These are phyloP conservation scores for Alternaria gansuensis DNA, from an alignment of 2,329 filamentous ascomycete species.

Conservation along the genomic window DNA sequence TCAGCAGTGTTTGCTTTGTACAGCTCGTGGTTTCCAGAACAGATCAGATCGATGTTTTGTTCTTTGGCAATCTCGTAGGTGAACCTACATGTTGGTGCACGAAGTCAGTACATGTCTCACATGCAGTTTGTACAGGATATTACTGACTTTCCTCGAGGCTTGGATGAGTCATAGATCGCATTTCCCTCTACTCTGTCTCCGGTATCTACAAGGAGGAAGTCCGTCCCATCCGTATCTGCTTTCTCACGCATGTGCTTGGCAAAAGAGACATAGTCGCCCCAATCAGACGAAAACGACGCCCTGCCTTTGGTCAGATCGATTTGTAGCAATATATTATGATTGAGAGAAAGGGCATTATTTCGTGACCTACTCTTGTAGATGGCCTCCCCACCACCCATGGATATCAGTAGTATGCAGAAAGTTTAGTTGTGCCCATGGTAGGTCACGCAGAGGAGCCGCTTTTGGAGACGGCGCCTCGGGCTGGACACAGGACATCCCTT, in stretches of 20 bases:
- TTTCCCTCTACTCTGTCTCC: constrained; percentile 95
- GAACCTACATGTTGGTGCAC: constrained; percentile 58
- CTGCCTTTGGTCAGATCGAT: constrained; percentile 54
- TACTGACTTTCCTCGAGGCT: constrained; percentile 74
- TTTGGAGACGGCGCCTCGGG: constrained; percentile 81
- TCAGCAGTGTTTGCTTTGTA: constrained; percentile 82
- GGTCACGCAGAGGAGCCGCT: constrained; percentile 79
- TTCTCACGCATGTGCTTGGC: constrained; percentile 79
- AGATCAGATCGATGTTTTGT: constrained; percentile 84
- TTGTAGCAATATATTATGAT: background rate
- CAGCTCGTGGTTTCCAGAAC: constrained; percentile 92
- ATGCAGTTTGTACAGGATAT: background rate
- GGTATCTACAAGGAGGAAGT: constrained; percentile 93
- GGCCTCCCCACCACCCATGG: constrained; percentile 94
- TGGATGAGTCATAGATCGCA: constrained; percentile 89
- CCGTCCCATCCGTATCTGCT: constrained; percentile 79
- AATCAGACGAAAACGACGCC: constrained; percentile 92
- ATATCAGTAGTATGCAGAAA: constrained; percentile 89
- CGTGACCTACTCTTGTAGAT: constrained; percentile 79
- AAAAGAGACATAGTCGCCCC: constrained; percentile 98
- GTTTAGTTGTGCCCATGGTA: constrained; percentile 94
- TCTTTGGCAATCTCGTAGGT: constrained; percentile 87
- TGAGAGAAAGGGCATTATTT: background rate
- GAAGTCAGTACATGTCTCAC: background rate
- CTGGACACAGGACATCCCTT: constrained; percentile 68